phyloP scores from a whole-genome alignment of 148 eudicot species.

The Amaranthus palmeri region DNA sequence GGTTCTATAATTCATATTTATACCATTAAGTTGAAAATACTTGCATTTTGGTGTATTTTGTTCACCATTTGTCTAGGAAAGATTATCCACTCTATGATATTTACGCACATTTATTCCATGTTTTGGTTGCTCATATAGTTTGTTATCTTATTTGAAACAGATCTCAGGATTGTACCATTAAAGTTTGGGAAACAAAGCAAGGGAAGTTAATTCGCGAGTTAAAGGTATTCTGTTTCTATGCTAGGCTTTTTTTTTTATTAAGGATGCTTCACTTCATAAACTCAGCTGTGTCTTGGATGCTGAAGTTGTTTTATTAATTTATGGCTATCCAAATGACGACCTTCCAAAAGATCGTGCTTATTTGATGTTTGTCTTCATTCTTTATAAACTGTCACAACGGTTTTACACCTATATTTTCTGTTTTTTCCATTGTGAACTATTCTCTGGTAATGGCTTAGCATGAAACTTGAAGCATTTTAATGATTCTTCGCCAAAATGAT shows the following conservation, averaged over 20 bases:
- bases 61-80: too few relatives aligned
- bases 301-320: neutral
- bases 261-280: neutral
- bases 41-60: neutral
- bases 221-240: conserved; percentile 41
- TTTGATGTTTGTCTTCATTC: too few relatives aligned
- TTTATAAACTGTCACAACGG: too few relatives aligned
- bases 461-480: too few relatives aligned
- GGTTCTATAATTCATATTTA: neutral
- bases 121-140: conserved; percentile 11
- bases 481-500: too few relatives aligned
- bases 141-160: conserved; percentile 39
- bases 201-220: conserved; percentile 90
- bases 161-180: conserved; percentile 92
- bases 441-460: too few relatives aligned
- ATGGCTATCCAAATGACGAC: too few relatives aligned
- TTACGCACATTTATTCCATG: too few relatives aligned
- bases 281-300: neutral
- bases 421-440: too few relatives aligned
- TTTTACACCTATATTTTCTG: too few relatives aligned
- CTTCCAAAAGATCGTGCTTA: too few relatives aligned
- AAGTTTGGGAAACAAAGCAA: conserved; percentile 86
- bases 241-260: neutral
- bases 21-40: neutral
- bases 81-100: too few relatives aligned